These are phyloP conservation scores for Mollisia scopiformis DNA, from an alignment of 2,329 filamentous ascomycete genomes.

Conservation along the genomic window DNA sequence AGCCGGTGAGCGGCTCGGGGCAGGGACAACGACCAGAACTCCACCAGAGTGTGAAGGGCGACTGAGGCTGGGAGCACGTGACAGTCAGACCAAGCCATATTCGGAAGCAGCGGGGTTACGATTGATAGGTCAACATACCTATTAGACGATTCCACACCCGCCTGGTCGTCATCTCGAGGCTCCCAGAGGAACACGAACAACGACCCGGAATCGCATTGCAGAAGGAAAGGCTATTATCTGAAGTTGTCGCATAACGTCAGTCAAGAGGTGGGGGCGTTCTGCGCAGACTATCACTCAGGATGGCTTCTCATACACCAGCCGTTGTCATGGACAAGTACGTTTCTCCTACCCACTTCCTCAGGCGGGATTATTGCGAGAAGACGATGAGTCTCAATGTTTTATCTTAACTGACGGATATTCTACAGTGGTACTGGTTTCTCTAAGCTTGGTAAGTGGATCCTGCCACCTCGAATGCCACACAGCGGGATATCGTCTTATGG, in stretches of 20 bases:
- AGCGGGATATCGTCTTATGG: slow-evolving; percentile 10
- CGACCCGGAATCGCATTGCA: slow-evolving; percentile 13
- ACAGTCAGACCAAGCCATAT: background rate
- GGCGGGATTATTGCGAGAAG: slow-evolving; percentile 1
- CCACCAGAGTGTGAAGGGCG: background rate
- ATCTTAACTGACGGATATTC: slow-evolving; percentile 32
- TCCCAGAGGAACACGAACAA: slow-evolving; percentile 10
- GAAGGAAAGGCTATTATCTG: slow-evolving; percentile 3
- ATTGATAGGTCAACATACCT: slow-evolving; percentile 13
- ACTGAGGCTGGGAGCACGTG: slow-evolving; percentile 2
- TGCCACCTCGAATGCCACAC: background rate
- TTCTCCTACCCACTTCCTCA: slow-evolving; percentile 39
- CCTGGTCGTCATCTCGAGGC: slow-evolving; percentile 26
- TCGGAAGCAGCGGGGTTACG: slow-evolving; percentile 8
- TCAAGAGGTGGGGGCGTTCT: slow-evolving; percentile 28
- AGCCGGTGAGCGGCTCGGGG: no score
- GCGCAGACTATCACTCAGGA: slow-evolving; percentile 48
- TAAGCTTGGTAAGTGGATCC: slow-evolving; percentile 79
- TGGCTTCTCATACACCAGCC: slow-evolving; percentile 99
- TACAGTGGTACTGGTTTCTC: slow-evolving; percentile 97
- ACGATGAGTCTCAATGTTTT: background rate
- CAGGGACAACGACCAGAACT: no score
- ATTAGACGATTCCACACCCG: slow-evolving; percentile 24
- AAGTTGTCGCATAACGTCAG: slow-evolving; percentile 35
- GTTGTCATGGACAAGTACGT: slow-evolving; percentile 99